phyloP scores from a whole-genome alignment of 192 early-diverging fungal genomes.

The Ramicandelaber brevisporus region DNA sequence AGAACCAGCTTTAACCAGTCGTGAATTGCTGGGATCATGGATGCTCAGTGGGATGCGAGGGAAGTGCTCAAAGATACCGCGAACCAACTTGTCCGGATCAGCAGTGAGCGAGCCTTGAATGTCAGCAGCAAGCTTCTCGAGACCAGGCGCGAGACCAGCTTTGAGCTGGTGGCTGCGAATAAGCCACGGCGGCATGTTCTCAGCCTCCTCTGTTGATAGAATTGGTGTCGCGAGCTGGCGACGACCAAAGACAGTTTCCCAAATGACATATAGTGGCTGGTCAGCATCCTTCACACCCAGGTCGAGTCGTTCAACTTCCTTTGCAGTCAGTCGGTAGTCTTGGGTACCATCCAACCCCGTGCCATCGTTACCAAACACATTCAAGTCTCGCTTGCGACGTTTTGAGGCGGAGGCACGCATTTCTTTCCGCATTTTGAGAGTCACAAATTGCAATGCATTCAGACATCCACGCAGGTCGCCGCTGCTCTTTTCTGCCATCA shows the following conservation, averaged over 20 bases:
- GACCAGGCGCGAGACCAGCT: slow-evolving; percentile 4
- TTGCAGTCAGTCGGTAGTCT: slow-evolving; percentile 9
- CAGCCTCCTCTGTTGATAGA: slow-evolving; percentile 3
- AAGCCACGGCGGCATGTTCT: neutral
- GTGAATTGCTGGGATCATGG: slow-evolving; percentile 41
- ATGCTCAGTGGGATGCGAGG: slow-evolving; percentile 46
- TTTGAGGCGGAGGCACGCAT: slow-evolving; percentile 1
- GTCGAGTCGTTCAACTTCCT: slow-evolving; percentile 14
- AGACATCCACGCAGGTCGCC: slow-evolving; percentile 76
- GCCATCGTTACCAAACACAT: neutral
- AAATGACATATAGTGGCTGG: slow-evolving; percentile 49
- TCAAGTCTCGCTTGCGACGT: slow-evolving; percentile 8
- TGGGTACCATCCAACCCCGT: too few relatives aligned
- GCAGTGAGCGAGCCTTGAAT: slow-evolving; percentile 23
- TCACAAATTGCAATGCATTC: slow-evolving; percentile 50
- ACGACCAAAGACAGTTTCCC: slow-evolving; percentile 51
- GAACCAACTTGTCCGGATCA: slow-evolving; percentile 69
- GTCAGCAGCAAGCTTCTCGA: slow-evolving; percentile 9
- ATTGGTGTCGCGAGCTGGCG: slow-evolving; percentile 6
- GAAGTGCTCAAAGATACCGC: slow-evolving; percentile 87
- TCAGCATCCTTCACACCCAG: slow-evolving; percentile 63
- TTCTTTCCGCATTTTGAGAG: slow-evolving; percentile 1
- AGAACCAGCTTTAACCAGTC: slow-evolving; percentile 27
- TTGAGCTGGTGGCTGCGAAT: slow-evolving; percentile 2
- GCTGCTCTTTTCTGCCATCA: slow-evolving; percentile 46